These are phyloP conservation scores for Yamadazyma epiphylla DNA, from an alignment of 1,139 yeast genomes.

Conservation along the genomic window DNA sequence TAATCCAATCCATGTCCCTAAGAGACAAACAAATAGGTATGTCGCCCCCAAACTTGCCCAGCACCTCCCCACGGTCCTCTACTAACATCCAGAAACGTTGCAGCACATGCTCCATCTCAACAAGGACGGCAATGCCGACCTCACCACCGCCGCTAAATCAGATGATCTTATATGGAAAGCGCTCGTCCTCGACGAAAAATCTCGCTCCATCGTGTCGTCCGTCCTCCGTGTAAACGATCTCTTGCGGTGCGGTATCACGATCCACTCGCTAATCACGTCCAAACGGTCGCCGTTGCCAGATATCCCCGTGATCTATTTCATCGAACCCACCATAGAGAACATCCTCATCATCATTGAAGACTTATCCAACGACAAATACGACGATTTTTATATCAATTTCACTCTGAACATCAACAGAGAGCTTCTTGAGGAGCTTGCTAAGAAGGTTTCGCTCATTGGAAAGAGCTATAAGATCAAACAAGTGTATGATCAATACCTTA, in stretches of 20 bases:
- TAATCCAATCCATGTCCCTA: constrained; percentile 14
- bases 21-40: constrained; percentile 10
- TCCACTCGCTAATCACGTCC: constrained; percentile 70
- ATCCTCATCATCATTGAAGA: constrained; percentile 67
- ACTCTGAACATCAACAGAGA: constrained; percentile 75
- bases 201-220: constrained; percentile 83
- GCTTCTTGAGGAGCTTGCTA: constrained; percentile 84
- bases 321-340: constrained; percentile 82
- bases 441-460: constrained; percentile 69
- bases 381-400: constrained; percentile 78
- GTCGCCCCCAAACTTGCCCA: too few relatives aligned
- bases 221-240: constrained; percentile 88
- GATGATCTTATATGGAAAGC: constrained; percentile 89
- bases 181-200: constrained; percentile 74
- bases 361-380: constrained; percentile 68
- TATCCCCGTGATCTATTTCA: constrained; percentile 90
- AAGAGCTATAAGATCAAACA: constrained; percentile 72
- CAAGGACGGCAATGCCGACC: constrained; percentile 50
- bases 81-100: constrained; percentile 18
- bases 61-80: too few relatives aligned
- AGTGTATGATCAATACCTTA: constrained; percentile 89
- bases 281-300: constrained; percentile 81
- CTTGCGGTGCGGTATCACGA: constrained; percentile 83
- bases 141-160: constrained; percentile 48
- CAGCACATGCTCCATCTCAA: constrained; percentile 84